Conservation (phyloP, 805 yeast genomes). For the Pichia manshurica region DNA sequence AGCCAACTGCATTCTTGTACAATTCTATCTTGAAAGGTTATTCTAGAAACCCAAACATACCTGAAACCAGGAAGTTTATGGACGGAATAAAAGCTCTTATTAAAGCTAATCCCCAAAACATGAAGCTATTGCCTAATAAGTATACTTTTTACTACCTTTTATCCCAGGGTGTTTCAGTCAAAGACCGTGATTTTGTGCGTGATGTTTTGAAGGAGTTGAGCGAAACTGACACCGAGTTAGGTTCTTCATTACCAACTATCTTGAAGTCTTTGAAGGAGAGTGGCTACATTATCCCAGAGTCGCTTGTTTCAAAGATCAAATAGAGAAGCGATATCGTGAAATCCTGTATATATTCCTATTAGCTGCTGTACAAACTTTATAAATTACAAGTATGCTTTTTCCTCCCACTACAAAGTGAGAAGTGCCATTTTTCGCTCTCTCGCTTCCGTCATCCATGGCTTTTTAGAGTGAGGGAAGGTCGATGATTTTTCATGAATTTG, state of each 20-base stretch:
- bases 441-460: too few species aligned
- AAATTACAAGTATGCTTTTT: too few species aligned
- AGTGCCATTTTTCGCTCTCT: too few species aligned
- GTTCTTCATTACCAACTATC: constrained; percentile 35
- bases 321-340: too few species aligned
- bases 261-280: constrained; percentile 21
- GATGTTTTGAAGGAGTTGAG: constrained; percentile 36
- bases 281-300: constrained; percentile 21
- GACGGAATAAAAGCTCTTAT: constrained; percentile 26
- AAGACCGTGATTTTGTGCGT: constrained; percentile 31
- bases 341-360: too few species aligned
- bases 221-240: constrained; percentile 30
- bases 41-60: constrained; percentile 29
- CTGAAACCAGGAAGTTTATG: constrained; percentile 38
- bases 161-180: constrained; percentile 31
- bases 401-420: too few species aligned
- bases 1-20: constrained; percentile 35
- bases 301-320: constrained; percentile 1
- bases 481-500: too few species aligned
- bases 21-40: constrained; percentile 48
- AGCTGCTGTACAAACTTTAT: too few species aligned
- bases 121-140: constrained; percentile 36
- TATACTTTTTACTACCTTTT: constrained; percentile 46
- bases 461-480: too few species aligned
- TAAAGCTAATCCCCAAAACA: constrained; percentile 15